Base-by-base conservation (phyloP, 805 yeast species). In the Pachysolen tannophilus region DNA sequence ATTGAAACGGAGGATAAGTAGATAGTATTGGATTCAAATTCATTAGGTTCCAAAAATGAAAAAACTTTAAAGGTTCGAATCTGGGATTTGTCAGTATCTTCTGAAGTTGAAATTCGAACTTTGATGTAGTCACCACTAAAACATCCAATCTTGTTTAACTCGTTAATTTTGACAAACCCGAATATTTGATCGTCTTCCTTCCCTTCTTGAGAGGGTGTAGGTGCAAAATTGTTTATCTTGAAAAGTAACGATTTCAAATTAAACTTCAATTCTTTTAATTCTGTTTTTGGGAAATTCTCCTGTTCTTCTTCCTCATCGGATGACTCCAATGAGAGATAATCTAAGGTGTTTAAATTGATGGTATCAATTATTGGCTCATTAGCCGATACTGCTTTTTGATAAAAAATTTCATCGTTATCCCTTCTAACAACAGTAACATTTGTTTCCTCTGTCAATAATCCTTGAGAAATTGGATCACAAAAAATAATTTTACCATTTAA, bases 391-490 rank as follows among this genome's bases (percentile, higher is more conserved):
- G 7, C 35, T 33, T 4, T 43, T 39, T 6, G 42, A 32, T 11
- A 36, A 27, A 27, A 17, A 6, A 19, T 20, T 27, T 33, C 40
- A 4, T 41, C 38, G 8, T 25, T 11, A n/a, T 28, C 19, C 16
- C 8, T 45, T 39, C 65, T 69, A 13, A 78, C 69, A 20, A 82
- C 55, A 3, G 77, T 67, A 3, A 84, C 56, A n/a, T 60, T 60
- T 0, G 90, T 77, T 2, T 55, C 52, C 2, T 43, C 37, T 15
- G 58, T 52, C 1, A 81, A 46, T 6, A 52, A 43, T 1, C 95
- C 95, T 50, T 83, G 94, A 28, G 69, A 73, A 2, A 74, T 65
- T 0, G 94, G 94, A 45, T 83, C 94, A 50, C 86, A 74, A 17
- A 78, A 65, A 3, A 71, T 45, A 3, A 84, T 67, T 6, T 48